Evolutionary conservation across 352 stramenopile species (phyloP).

Genomic region (Albugo candida): DNA sequence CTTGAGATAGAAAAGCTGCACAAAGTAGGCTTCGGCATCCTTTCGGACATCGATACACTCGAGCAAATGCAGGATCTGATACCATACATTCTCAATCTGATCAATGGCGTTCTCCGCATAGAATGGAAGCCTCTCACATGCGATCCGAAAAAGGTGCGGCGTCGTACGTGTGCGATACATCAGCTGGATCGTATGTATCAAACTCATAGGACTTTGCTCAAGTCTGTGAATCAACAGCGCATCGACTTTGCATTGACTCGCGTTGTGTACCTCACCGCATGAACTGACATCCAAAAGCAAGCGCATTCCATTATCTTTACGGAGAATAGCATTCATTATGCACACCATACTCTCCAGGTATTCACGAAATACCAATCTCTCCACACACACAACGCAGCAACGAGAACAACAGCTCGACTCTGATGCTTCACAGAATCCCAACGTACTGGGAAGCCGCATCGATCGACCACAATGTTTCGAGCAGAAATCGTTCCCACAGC

Average conservation of each 20-base stretch:
- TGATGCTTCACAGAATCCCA: not conserved
- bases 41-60: conserved; percentile 44
- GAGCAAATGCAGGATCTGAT: conserved; percentile 59
- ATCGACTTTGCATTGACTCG: conserved; percentile 12
- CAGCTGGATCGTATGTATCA: conserved; percentile 65
- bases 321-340: conserved; percentile 14
- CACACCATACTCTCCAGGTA: conserved; percentile 17
- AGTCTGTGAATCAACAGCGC: conserved; percentile 14
- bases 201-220: conserved; percentile 29
- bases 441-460: conserved; percentile 12
- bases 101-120: conserved; percentile 59
- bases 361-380: conserved; percentile 33
- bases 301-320: not conserved
- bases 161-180: conserved; percentile 57
- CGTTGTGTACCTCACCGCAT: not conserved
- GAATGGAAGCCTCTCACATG: conserved; percentile 42
- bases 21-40: conserved; percentile 12
- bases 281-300: not conserved
- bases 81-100: conserved; percentile 57
- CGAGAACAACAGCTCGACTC: conserved; percentile 1
- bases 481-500: conserved; percentile 35
- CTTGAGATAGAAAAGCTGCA: conserved; percentile 46
- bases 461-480: conserved; percentile 31
- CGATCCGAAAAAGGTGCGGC: conserved; percentile 37
- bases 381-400: conserved; percentile 31